These are phyloP conservation scores for Leccinum obscurum DNA, from an alignment of 768 basidiomycete species.

Conservation along the genomic window DNA sequence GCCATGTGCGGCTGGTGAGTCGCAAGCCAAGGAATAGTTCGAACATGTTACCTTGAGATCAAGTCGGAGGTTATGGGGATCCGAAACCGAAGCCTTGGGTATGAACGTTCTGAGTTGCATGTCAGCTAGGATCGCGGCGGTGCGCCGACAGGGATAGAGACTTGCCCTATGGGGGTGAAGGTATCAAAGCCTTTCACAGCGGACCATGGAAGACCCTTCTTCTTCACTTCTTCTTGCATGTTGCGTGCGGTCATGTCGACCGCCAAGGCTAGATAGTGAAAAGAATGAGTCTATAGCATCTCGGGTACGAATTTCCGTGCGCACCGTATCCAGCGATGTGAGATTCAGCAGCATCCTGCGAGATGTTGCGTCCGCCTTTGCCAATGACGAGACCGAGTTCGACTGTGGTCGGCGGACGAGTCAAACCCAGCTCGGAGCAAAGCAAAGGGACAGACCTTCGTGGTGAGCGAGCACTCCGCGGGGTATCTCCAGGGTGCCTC, in stretches of 20 bases:
- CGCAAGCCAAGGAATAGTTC: neutral
- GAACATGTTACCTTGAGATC: slow-evolving; percentile 60
- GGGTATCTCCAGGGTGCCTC: slow-evolving; percentile 85
- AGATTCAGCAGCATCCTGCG: slow-evolving; percentile 64
- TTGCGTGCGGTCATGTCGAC: slow-evolving; percentile 98
- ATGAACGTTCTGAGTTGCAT: slow-evolving; percentile 64
- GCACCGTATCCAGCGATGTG: slow-evolving; percentile 92
- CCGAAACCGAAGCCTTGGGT: slow-evolving; percentile 63
- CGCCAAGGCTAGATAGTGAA: slow-evolving; percentile 65
- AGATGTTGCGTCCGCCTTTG: slow-evolving; percentile 80
- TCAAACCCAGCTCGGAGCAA: neutral
- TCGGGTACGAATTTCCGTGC: slow-evolving; percentile 12
- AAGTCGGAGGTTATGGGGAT: slow-evolving; percentile 76
- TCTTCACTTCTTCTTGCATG: slow-evolving; percentile 90
- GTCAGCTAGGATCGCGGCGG: slow-evolving; percentile 1
- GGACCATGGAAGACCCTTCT: slow-evolving; percentile 96
- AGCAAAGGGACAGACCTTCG: slow-evolving; percentile 59
- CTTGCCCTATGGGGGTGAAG: slow-evolving; percentile 87
- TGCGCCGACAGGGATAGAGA: neutral
- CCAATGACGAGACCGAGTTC: slow-evolving; percentile 98
- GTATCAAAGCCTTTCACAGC: slow-evolving; percentile 97
- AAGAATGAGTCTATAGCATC: neutral
- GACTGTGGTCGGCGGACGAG: slow-evolving; percentile 48
- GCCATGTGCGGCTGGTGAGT: neutral
- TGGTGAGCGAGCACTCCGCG: slow-evolving; percentile 82